phyloP scores from a whole-genome alignment of 2,329 filamentous ascomycete species.

The Talaromyces sp. region DNA sequence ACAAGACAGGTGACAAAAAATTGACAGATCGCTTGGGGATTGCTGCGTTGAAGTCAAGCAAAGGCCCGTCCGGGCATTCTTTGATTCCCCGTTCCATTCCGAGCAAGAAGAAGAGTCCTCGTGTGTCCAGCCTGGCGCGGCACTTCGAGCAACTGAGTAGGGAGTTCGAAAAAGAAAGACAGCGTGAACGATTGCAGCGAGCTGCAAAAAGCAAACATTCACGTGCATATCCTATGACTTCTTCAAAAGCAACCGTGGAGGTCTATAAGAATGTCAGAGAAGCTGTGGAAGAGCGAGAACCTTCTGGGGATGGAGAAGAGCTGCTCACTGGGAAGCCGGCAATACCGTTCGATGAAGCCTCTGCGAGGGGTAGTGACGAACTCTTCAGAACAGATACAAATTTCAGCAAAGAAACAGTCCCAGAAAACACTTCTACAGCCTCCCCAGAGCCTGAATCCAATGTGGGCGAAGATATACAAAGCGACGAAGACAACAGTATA shows the following conservation, averaged over 20 bases:
- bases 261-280: conserved; percentile 92
- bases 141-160: conserved; percentile 96
- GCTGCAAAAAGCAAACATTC: conserved; percentile 71
- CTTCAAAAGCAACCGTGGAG: conserved; percentile 92
- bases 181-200: conserved; percentile 74
- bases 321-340: conserved; percentile 23
- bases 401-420: conserved; percentile 28
- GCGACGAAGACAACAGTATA: conserved; percentile 71
- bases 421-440: conserved; percentile 25
- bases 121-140: conserved; percentile 85
- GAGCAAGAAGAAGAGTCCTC: conserved; percentile 62
- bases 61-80: conserved; percentile 52
- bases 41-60: conserved; percentile 56
- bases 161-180: conserved; percentile 91
- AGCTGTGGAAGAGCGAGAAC: conserved; percentile 75
- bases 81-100: conserved; percentile 84
- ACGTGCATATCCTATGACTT: conserved; percentile 79
- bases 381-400: conserved; percentile 19
- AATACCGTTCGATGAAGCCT: conserved; percentile 27
- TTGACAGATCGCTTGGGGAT: conserved; percentile 68
- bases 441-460: conserved; percentile 47
- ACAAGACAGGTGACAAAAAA: conserved; percentile 61
- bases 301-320: conserved; percentile 57
- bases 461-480: conserved; percentile 62
- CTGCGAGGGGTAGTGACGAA: conserved; percentile 20